Percentiles rank a stretch among this genome's conserved stretches.
These are phyloP conservation scores for Beta macrorhiza DNA, from an alignment of 179 eudicot species.

Conservation along the genomic window DNA sequence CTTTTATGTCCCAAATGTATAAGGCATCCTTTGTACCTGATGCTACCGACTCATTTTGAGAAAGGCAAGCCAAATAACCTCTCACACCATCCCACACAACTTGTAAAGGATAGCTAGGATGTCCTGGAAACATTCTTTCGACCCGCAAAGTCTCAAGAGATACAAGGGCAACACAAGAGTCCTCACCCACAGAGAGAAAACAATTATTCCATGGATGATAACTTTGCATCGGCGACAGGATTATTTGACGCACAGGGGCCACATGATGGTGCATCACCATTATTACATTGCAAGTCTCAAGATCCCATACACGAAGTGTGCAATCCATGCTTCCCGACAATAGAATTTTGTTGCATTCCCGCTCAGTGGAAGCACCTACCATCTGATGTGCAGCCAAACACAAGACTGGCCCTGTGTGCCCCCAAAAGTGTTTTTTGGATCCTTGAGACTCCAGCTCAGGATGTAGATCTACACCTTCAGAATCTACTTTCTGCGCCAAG, in stretches of 20 bases:
- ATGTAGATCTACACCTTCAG: slow-evolving; percentile 26
- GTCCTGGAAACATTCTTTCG: slow-evolving; percentile 98
- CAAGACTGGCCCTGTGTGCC: slow-evolving; percentile 77
- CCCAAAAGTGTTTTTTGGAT: slow-evolving; percentile 54
- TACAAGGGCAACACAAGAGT: slow-evolving; percentile 73
- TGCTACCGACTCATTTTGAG: slow-evolving; percentile 48
- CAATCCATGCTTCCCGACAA: slow-evolving; percentile 92
- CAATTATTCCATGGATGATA: slow-evolving; percentile 87
- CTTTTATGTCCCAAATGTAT: slow-evolving; percentile 90
- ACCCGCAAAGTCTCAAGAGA: slow-evolving; percentile 82
- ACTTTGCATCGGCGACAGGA: slow-evolving; percentile 65
- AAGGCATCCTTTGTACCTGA: slow-evolving; percentile 64
- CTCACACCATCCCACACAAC: slow-evolving; percentile 85
- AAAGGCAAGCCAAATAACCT: slow-evolving; percentile 89
- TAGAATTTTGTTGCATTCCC: slow-evolving; percentile 43
- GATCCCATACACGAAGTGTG: slow-evolving; percentile 90
- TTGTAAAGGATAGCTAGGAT: slow-evolving; percentile 64
- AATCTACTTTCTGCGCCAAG: slow-evolving; percentile 37
- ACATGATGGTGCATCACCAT: slow-evolving; percentile 93
- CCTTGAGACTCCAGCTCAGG: slow-evolving; percentile 38
- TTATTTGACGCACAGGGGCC: slow-evolving; percentile 81
- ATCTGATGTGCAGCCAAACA: slow-evolving; percentile 83
- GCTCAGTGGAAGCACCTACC: slow-evolving; percentile 40
- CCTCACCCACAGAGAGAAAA: slow-evolving; percentile 91
- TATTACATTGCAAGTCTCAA: slow-evolving; percentile 58